Percentiles rank a stretch among this genome's conserved stretches.
These are phyloP conservation scores for Mycena floridula DNA, from an alignment of 768 basidiomycete species.

Conservation along the genomic window DNA sequence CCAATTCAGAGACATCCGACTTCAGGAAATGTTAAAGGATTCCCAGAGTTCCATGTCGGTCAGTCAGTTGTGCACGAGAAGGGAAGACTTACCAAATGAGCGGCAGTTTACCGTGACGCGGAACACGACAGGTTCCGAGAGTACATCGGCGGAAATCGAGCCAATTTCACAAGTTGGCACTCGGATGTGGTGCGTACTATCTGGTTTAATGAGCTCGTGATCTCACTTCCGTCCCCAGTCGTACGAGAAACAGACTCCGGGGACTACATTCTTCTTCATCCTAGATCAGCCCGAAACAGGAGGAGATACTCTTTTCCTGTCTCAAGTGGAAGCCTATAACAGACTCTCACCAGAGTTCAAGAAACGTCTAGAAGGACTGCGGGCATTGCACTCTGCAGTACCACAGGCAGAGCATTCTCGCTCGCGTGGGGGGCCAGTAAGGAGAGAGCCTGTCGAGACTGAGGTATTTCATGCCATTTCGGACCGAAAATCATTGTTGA, in stretches of 20 bases:
- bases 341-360: conserved; percentile 54
- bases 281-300: conserved; percentile 41
- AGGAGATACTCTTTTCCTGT: conserved; percentile 52
- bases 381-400: conserved; percentile 52
- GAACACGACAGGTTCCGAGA: conserved; percentile 36
- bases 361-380: conserved; percentile 50
- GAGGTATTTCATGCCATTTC: conserved; percentile 22
- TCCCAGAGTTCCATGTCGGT: conserved; percentile 56
- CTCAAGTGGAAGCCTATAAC: conserved; percentile 55
- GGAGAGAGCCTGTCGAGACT: conserved; percentile 43
- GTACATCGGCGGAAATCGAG: conserved; percentile 35
- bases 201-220: background rate
- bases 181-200: conserved; percentile 43
- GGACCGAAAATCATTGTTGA: background rate
- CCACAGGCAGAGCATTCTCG: conserved; percentile 42
- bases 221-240: conserved; percentile 23
- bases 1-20: conserved; percentile 41
- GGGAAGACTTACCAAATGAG: background rate
- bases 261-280: conserved; percentile 52
- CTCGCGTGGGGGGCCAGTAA: conserved; percentile 37
- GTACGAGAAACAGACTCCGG: conserved; percentile 50
- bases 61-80: conserved; percentile 6
- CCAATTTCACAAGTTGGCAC: conserved; percentile 42
- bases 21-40: conserved; percentile 47
- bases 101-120: conserved; percentile 44